These are phyloP conservation scores for Trichoderma sp. DNA, from an alignment of 2,329 filamentous ascomycete genomes.

Conservation along the genomic window DNA sequence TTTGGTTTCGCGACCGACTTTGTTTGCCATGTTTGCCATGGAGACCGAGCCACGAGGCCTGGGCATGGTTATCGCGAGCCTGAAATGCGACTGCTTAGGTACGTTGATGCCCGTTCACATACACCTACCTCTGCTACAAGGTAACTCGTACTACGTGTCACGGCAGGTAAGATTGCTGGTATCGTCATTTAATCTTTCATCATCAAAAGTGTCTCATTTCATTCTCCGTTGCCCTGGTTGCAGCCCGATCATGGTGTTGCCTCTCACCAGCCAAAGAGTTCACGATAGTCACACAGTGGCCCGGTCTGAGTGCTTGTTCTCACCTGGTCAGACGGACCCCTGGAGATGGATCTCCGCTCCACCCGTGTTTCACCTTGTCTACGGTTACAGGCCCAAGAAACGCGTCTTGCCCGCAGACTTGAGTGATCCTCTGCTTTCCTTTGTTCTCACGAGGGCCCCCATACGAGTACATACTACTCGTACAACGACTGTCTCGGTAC, in stretches of 20 bases:
- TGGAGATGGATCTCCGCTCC: constrained; percentile 25
- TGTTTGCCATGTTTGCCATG: not conserved
- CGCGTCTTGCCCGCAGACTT: not conserved
- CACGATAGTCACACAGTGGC: constrained; percentile 4
- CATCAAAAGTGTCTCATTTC: too few relatives aligned
- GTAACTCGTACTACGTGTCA: too few relatives aligned
- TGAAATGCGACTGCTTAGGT: too few relatives aligned
- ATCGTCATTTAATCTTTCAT: too few relatives aligned
- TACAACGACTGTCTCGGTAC: not conserved
- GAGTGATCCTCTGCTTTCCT: not conserved
- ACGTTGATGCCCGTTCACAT: too few relatives aligned
- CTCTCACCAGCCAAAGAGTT: not conserved
- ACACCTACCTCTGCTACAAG: too few relatives aligned
- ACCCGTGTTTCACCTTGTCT: constrained; percentile 29
- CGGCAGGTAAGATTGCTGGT: too few relatives aligned
- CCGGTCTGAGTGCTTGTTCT: not conserved
- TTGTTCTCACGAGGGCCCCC: not conserved
- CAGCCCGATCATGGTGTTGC: too few relatives aligned
- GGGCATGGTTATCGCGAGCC: not conserved
- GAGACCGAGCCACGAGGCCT: not conserved
- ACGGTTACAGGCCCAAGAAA: not conserved
- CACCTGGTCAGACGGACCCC: constrained; percentile 14
- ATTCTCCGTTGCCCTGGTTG: too few relatives aligned
- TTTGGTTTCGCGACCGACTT: not conserved
- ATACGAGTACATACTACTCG: not conserved